Conservation (phyloP, 768 basidiomycete species). For the Daedaleopsis nitida region DNA sequence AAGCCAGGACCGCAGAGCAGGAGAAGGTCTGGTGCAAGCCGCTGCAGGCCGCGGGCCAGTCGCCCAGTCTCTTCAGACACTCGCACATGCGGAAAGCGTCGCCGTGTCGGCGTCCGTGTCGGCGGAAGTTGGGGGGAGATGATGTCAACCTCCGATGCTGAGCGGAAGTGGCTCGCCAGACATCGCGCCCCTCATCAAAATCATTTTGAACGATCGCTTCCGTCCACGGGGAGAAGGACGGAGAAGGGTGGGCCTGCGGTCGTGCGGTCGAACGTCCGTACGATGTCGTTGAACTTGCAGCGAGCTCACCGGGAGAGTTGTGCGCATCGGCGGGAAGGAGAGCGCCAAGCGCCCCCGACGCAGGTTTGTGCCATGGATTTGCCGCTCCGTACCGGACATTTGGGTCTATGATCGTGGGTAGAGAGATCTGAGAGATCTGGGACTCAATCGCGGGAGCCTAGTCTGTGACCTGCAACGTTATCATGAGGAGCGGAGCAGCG, state of each 20-base stretch:
- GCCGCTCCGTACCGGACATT: neutral
- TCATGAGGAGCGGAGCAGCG: neutral
- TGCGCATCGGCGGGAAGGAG: neutral
- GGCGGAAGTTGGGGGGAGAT: slow-evolving; percentile 13
- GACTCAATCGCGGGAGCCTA: neutral
- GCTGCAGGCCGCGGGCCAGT: slow-evolving; percentile 1
- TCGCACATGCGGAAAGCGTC: slow-evolving; percentile 3
- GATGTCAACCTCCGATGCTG: slow-evolving; percentile 23
- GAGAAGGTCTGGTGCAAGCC: neutral
- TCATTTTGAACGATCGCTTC: neutral
- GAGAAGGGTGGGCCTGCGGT: too few relatives aligned
- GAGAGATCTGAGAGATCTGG: neutral
- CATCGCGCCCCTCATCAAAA: neutral
- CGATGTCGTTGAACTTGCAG: neutral
- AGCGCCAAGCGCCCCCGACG: too few relatives aligned
- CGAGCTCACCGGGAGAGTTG: neutral
- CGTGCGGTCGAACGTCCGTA: neutral
- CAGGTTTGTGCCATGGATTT: too few relatives aligned
- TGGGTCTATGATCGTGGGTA: neutral
- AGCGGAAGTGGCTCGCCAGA: slow-evolving; percentile 6
- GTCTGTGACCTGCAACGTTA: neutral
- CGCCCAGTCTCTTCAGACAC: neutral
- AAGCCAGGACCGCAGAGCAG: neutral
- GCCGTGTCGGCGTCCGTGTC: slow-evolving; percentile 1
- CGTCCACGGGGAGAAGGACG: neutral